phyloP scores from a whole-genome alignment of 768 basidiomycete genomes.

The Lactarius hatsudake region DNA sequence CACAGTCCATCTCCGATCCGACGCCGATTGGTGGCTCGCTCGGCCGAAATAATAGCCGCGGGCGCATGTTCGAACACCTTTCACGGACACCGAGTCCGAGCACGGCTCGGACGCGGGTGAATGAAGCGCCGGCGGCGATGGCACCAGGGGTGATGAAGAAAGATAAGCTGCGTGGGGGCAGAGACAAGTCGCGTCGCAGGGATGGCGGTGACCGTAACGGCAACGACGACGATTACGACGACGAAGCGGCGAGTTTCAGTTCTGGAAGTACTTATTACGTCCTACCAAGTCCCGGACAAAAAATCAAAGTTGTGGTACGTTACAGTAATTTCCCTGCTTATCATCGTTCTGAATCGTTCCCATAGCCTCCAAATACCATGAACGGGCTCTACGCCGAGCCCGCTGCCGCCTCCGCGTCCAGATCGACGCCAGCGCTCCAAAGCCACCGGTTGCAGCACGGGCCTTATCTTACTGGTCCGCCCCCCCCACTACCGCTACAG shows the following conservation, averaged over 20 bases:
- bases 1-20: slow-evolving; percentile 27
- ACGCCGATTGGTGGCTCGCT: slow-evolving; percentile 22
- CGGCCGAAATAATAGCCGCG: slow-evolving; percentile 11
- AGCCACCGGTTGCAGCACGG: slow-evolving; percentile 12
- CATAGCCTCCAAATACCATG: slow-evolving; percentile 18
- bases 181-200: slow-evolving; percentile 6
- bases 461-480: neutral
- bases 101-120: slow-evolving; percentile 6
- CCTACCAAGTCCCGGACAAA: slow-evolving; percentile 67
- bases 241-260: slow-evolving; percentile 45
- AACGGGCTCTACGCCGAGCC: slow-evolving; percentile 22
- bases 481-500: slow-evolving; percentile 1
- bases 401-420: slow-evolving; percentile 10
- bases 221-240: slow-evolving; percentile 23
- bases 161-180: slow-evolving; percentile 7
- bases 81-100: slow-evolving; percentile 25
- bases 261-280: slow-evolving; percentile 77
- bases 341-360: neutral
- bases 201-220: neutral
- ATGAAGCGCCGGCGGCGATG: neutral
- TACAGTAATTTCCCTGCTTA: slow-evolving; percentile 4
- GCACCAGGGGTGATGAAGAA: neutral
- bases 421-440: slow-evolving; percentile 19
- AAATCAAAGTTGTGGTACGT: slow-evolving; percentile 72
- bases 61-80: slow-evolving; percentile 23